Evolutionary conservation across 306 rosid species (phyloP).

Genomic region (Cotoneaster glaucophyllus): DNA sequence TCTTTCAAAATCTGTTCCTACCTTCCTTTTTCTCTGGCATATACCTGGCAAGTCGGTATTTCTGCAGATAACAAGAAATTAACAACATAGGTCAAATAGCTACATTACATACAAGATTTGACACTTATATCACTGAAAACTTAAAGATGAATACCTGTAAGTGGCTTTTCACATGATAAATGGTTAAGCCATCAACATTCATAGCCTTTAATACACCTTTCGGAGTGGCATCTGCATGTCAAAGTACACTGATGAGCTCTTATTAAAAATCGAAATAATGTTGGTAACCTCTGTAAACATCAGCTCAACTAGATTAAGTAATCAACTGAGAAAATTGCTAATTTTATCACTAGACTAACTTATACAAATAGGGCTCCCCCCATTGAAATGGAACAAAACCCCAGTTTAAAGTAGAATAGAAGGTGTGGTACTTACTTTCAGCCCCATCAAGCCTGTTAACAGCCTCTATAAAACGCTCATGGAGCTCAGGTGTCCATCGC

Average conservation of each 20-base stretch:
- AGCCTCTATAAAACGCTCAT: slow-evolving; percentile 35
- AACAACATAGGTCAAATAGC: background rate
- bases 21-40: slow-evolving; percentile 41
- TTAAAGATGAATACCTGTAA: slow-evolving; percentile 27
- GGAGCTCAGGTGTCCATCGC: slow-evolving; percentile 44
- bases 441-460: slow-evolving; percentile 36
- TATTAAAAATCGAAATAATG: background rate
- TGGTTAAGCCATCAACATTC: slow-evolving; percentile 35
- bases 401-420: background rate
- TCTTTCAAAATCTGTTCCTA: slow-evolving; percentile 2
- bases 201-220: slow-evolving; percentile 33
- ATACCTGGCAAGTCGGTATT: slow-evolving; percentile 40
- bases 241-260: background rate
- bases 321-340: background rate
- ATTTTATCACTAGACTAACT: background rate
- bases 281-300: background rate
- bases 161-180: slow-evolving; percentile 44
- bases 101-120: background rate
- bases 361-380: background rate
- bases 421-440: slow-evolving; percentile 23
- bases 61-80: slow-evolving; percentile 27
- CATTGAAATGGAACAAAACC: background rate
- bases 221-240: slow-evolving; percentile 43
- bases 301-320: background rate
- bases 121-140: background rate